Conservation (phyloP, 805 yeast genomes). For the Hanseniaspora thailandica region DNA sequence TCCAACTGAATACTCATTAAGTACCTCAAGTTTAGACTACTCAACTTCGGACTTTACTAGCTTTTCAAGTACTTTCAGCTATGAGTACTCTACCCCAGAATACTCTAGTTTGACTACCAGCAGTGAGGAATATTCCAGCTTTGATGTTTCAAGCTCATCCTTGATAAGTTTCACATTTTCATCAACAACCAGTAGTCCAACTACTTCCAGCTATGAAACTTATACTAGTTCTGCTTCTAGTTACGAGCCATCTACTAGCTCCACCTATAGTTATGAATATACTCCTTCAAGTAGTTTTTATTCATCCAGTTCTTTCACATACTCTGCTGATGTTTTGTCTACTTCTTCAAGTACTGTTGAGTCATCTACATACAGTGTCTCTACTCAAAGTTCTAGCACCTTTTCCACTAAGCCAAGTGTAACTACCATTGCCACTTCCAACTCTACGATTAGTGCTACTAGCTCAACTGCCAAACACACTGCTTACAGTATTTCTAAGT, state of each 20-base stretch:
- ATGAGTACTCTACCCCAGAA: neutral
- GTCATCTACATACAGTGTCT: constrained; percentile 15
- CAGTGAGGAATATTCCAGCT: too few relatives aligned
- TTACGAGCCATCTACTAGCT: too few relatives aligned
- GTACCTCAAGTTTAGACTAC: neutral
- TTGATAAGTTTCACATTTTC: neutral
- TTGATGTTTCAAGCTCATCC: neutral
- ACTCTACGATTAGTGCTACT: constrained; percentile 12
- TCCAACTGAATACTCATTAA: neutral
- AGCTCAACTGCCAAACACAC: neutral
- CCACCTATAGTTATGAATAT: neutral
- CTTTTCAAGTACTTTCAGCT: neutral
- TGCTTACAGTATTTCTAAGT: neutral
- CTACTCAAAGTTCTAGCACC: neutral
- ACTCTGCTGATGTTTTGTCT: constrained; percentile 4
- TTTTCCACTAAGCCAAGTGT: neutral
- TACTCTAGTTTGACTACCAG: neutral
- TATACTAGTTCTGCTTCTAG: too few relatives aligned
- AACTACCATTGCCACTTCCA: neutral
- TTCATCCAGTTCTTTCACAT: neutral
- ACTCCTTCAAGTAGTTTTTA: neutral
- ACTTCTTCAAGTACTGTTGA: constrained; percentile 16
- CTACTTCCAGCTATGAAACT: neutral
- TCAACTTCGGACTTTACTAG: neutral
- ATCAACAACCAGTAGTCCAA: neutral